Evolutionary conservation across 352 stramenopile genomes (phyloP).

Genomic region (Phytophthora brassicae): DNA sequence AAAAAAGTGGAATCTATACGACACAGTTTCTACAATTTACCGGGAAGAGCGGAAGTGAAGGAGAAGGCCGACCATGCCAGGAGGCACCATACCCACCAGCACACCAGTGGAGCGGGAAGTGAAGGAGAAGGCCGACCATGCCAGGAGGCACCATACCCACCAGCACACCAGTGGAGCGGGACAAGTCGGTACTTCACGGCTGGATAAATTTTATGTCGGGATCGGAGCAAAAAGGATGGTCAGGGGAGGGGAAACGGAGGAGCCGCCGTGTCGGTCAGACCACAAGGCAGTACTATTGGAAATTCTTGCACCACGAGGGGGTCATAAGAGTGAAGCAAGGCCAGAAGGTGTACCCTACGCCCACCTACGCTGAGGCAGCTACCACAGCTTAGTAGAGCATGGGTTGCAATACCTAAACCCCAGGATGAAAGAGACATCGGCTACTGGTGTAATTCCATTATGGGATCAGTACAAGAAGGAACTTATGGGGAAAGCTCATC

Average conservation of each 20-base stretch:
- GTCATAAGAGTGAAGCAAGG: neutral
- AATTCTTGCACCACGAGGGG: neutral
- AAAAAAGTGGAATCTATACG: neutral
- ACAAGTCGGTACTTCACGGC: neutral
- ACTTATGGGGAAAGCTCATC: neutral
- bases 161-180: neutral
- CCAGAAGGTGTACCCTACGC: neutral
- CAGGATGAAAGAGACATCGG: neutral
- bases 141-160: neutral
- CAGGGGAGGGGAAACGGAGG: neutral
- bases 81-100: neutral
- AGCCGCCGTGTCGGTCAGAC: neutral
- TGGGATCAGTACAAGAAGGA: neutral
- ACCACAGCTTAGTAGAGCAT: neutral
- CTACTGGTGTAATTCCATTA: neutral
- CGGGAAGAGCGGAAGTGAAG: neutral
- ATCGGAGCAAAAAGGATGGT: neutral
- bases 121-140: neutral
- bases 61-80: neutral
- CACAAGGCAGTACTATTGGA: neutral
- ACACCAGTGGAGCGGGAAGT: neutral
- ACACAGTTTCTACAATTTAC: neutral
- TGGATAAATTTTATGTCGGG: neutral
- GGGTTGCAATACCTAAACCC: neutral
- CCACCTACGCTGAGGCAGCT: neutral